phyloP scores from a whole-genome alignment of 2,329 filamentous ascomycete genomes.

The Apiospora hydei region DNA sequence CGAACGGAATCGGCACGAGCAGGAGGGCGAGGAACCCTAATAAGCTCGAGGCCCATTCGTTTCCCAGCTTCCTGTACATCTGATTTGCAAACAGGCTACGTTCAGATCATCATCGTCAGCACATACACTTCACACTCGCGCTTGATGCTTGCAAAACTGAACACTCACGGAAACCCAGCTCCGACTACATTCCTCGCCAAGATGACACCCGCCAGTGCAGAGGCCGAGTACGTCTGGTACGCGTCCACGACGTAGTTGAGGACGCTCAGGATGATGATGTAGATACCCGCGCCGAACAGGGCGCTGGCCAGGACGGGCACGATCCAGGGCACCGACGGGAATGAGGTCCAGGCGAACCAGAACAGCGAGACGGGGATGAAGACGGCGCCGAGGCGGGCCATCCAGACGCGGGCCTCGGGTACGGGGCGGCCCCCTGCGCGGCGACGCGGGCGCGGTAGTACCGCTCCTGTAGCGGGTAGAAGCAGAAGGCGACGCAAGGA shows the following conservation, averaged over 20 bases:
- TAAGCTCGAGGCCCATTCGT: too few relatives aligned
- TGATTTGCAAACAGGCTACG: too few relatives aligned
- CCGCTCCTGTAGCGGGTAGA: too few relatives aligned
- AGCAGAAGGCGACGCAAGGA: too few relatives aligned
- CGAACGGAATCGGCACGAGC: too few relatives aligned
- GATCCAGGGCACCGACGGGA: not conserved
- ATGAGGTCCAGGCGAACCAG: not conserved
- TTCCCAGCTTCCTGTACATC: too few relatives aligned
- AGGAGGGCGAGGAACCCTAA: too few relatives aligned
- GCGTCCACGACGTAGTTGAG: not conserved
- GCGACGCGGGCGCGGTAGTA: too few relatives aligned
- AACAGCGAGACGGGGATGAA: not conserved
- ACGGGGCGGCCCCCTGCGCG: not conserved
- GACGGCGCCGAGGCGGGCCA: not conserved
- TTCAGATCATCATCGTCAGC: too few relatives aligned
- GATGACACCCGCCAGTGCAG: not conserved
- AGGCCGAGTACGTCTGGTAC: not conserved
- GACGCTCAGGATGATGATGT: not conserved
- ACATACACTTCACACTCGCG: not conserved
- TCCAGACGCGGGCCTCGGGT: constrained; percentile 53
- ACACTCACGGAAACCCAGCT: not conserved
- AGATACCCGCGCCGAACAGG: constrained; percentile 1
- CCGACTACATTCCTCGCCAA: not conserved
- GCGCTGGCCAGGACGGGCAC: not conserved
- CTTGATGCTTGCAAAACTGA: not conserved